Base-by-base conservation (phyloP, 2,329 filamentous ascomycete species). In the Myotisia sp. region DNA sequence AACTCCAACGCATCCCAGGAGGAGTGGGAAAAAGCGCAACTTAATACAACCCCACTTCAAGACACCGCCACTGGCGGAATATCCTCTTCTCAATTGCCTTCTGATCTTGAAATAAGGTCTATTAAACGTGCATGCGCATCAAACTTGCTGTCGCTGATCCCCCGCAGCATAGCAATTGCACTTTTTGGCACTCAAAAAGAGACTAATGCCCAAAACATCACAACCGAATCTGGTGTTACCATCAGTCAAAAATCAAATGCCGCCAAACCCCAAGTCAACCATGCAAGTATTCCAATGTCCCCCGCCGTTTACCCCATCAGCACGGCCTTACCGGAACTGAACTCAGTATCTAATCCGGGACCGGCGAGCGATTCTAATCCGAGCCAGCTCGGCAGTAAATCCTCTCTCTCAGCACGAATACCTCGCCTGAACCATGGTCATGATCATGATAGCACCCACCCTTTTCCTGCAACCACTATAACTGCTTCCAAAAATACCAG, bases 81-180 rank as follows among this genome's bases (percentile, higher is more conserved):
- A 3, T 22, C 34, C 28, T 35, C 39, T 21, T 44, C 29, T 29
- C 26, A 32, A 38, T 29, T 37, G 10, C 47, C 45, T 31, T 50
- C 51, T 28, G 41, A 37, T 29, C 33, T 51, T 39, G 51, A 58
- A 41, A 49, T 55, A 44, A 50, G 50, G 43, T 46, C 48, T 39
- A 60, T 63, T 39, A 63, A 58, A 51, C 58, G 56, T 45, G 49
- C 52, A 49, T 64, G 61, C 44, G 62, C 63, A 37, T 43, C 48
- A 35, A 54, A 51, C 34, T 52, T 67, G 31, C 45, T 63, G 27
- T 55, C 52, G 19, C 34, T 64, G 27, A 47, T 65, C 30, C 62
- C 63, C 38, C 52, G 52, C n/a, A 49, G 50, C 38, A 53, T 70
- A 28, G 56, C 59, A 36, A 50, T 50, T 42, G 49, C 42, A n/a